These are phyloP conservation scores for Kodamaea derodonti DNA, from an alignment of 1,139 yeast species.

Conservation along the genomic window DNA sequence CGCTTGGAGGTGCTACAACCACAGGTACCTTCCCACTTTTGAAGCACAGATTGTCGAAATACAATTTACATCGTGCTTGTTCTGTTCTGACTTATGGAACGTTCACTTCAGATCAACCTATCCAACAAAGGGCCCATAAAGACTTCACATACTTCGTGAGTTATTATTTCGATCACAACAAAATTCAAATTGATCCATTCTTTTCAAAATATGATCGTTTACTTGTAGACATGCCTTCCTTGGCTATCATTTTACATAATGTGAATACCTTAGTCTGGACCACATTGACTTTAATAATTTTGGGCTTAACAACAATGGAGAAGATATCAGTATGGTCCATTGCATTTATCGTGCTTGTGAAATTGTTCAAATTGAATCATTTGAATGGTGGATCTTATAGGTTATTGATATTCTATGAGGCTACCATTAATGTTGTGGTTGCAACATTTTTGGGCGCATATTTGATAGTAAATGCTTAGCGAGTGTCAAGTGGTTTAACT, in stretches of 20 bases:
- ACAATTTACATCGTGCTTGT: constrained; percentile 12
- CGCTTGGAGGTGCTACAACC: constrained; percentile 5
- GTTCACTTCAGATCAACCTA: background rate
- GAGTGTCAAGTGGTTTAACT: no score
- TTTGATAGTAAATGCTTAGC: no score
- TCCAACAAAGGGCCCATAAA: constrained; percentile 6
- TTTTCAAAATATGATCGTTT: constrained; percentile 13
- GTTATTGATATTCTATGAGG: constrained; percentile 4
- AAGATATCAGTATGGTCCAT: constrained; percentile 1
- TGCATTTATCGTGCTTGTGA: constrained; percentile 7
- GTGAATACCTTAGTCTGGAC: constrained; percentile 11
- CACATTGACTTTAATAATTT: constrained; percentile 5
- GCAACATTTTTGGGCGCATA: background rate
- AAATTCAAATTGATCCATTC: constrained; percentile 14
- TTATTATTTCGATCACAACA: constrained; percentile 18
- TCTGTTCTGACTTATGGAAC: constrained; percentile 13
- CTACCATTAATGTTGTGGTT: constrained; percentile 1
- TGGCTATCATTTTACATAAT: constrained; percentile 5
- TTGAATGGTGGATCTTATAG: constrained; percentile 11
- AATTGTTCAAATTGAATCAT: constrained; percentile 18
- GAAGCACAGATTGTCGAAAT: constrained; percentile 12
- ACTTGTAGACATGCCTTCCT: constrained; percentile 8
- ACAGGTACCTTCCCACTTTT: constrained; percentile 13
- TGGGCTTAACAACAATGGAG: constrained; percentile 2
- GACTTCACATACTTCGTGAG: constrained; percentile 18